Evolutionary conservation across 345 rosid genomes (phyloP).

Genomic region (Rhodamnia rubescens): DNA sequence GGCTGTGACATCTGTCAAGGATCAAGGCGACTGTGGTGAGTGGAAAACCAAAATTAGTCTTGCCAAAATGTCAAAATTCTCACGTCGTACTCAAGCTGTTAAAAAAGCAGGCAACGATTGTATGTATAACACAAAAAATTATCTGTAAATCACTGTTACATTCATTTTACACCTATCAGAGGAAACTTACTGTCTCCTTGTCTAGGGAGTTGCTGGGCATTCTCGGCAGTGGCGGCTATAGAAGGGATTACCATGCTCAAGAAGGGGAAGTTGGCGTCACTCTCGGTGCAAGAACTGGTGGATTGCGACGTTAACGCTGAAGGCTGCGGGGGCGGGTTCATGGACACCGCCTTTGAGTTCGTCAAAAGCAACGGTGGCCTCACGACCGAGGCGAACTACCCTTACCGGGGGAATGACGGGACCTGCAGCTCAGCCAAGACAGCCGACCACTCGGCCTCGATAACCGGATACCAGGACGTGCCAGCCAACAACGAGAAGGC

Average conservation of each 20-base stretch:
- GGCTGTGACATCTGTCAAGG: conserved; percentile 31
- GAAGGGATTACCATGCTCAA: conserved; percentile 36
- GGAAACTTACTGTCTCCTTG: background rate
- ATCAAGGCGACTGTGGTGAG: conserved; percentile 36
- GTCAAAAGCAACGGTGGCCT: conserved; percentile 25
- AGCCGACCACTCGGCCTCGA: conserved; percentile 2
- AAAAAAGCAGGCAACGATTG: background rate
- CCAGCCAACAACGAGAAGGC: conserved; percentile 33
- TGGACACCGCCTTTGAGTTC: conserved; percentile 30
- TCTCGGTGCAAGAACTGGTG: conserved; percentile 47
- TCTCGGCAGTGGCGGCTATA: conserved; percentile 40
- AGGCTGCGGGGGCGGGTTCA: conserved; percentile 34
- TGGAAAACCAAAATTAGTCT: background rate
- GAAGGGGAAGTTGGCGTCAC: conserved; percentile 25
- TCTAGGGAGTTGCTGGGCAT: conserved; percentile 56
- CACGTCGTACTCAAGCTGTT: background rate
- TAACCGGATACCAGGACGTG: conserved; percentile 23
- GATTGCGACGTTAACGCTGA: conserved; percentile 23
- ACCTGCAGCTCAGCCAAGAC: conserved; percentile 10
- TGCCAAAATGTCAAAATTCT: background rate
- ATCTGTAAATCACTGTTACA: background rate
- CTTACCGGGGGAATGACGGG: conserved; percentile 20
- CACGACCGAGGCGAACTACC: conserved; percentile 28
- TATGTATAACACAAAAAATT: background rate
- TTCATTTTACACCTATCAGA: background rate